Evolutionary conservation across 805 yeast species (phyloP), one percentile per base, ranked within the genome.

Genomic region (Ogataea minuta): DNA sequence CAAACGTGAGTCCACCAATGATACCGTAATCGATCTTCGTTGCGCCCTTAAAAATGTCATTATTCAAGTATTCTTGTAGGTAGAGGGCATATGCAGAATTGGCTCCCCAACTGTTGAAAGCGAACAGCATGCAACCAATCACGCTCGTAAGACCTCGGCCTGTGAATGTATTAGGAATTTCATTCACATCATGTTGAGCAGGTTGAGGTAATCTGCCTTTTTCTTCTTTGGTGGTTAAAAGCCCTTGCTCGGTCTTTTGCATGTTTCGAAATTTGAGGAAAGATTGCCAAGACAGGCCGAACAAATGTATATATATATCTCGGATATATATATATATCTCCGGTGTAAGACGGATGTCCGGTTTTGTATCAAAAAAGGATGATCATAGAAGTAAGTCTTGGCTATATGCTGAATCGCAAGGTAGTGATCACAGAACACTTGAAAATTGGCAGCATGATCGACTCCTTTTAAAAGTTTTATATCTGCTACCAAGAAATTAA

Each of bases 41-140:
- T 0, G 82, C 81, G 2, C 81, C 85, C 0, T 64, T 62, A 46
- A 78, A 81, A 0, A 69, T 62, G 31, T 72, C 59, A 36, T 71
- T 54, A 29, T 72, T 70, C 16, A 82, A 46, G 52, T 80, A 84
- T 46, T 68, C 70, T 1, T 83, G 70, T 17, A 83, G 62, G 48
- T 78, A 81, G 4, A 84, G 71, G 20, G 87, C 82, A 54, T 71
- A 84, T 3, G 81, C 83, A 6, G 77, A 64, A 47, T 82, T 82
- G 47, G 83, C 73, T 11, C 93, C 93, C 90, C 91, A 84, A 0
- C 86, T 74, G 26, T 74, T 67, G 46, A 78, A 72, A 56, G 77
- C 76, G 28, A 77, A 62, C 4, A 77, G 36, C 20, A 69, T 62
- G 3, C 75, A 70, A 10, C 79, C 76, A 11, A 73, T 44, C 10